Percentiles rank a stretch among this genome's conserved stretches.
Conservation (phyloP, 1,139 yeast species). For the Zygosaccharomyces sapae region DNA sequence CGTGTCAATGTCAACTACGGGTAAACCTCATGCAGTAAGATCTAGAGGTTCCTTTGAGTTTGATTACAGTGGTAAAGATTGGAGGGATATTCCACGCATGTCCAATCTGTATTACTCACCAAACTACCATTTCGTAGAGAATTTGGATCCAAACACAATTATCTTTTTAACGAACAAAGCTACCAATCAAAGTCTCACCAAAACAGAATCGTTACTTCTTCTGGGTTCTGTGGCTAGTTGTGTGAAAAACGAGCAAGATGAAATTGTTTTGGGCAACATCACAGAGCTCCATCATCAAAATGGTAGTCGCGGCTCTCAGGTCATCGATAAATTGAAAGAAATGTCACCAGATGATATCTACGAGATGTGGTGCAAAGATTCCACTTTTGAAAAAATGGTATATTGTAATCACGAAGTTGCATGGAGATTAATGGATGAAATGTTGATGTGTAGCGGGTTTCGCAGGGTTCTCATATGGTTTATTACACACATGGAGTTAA, state of each 20-base stretch:
- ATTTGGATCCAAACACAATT: slow-evolving; percentile 17
- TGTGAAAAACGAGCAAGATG: slow-evolving; percentile 43
- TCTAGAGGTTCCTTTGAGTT: slow-evolving; percentile 41
- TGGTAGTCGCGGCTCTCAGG: slow-evolving; percentile 8
- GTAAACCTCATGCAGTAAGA: slow-evolving; percentile 39
- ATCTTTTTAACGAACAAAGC: slow-evolving; percentile 32
- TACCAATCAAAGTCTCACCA: slow-evolving; percentile 39
- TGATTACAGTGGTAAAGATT: slow-evolving; percentile 59
- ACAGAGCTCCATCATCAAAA: slow-evolving; percentile 8
- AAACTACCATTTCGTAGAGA: slow-evolving; percentile 23
- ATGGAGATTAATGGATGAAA: slow-evolving; percentile 57
- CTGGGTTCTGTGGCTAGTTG: slow-evolving; percentile 48
- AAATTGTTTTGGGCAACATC: slow-evolving; percentile 23
- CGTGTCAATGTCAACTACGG: slow-evolving; percentile 15
- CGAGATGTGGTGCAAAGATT: slow-evolving; percentile 41
- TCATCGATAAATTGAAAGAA: slow-evolving; percentile 16
- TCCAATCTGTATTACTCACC: slow-evolving; percentile 41
- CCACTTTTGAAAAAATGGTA: slow-evolving; percentile 43
- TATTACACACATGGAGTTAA: slow-evolving; percentile 53
- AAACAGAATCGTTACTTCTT: slow-evolving; percentile 32
- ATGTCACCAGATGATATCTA: slow-evolving; percentile 52
- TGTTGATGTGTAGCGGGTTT: slow-evolving; percentile 61
- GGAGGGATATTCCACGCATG: slow-evolving; percentile 67
- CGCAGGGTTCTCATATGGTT: slow-evolving; percentile 65
- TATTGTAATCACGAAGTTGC: slow-evolving; percentile 45